These are phyloP conservation scores for Bolboschoenus planiculmis DNA, from an alignment of 176 grass and related monocot species.

Conservation along the genomic window DNA sequence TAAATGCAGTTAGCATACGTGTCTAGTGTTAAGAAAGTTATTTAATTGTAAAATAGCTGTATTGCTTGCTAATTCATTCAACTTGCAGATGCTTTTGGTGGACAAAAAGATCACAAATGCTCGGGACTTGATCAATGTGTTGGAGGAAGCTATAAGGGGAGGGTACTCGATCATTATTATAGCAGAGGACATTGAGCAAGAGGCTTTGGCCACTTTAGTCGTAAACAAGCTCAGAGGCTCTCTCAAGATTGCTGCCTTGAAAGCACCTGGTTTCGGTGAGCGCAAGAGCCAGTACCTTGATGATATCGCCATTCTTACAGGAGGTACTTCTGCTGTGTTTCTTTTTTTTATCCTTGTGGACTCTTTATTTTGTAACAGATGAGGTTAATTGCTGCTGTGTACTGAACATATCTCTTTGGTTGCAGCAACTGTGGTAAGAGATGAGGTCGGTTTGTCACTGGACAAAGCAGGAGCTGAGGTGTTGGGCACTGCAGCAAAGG, in stretches of 20 bases:
- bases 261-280: constrained; percentile 94
- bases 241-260: constrained; percentile 86
- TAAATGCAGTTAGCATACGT: not conserved
- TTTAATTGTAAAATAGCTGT: not conserved
- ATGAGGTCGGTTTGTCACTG: constrained; percentile 82
- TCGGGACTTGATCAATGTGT: constrained; percentile 79
- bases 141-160: constrained; percentile 91
- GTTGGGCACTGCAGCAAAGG: constrained; percentile 75
- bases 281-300: constrained; percentile 90
- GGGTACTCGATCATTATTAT: constrained; percentile 73
- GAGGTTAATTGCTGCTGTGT: not conserved
- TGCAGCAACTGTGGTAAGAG: constrained; percentile 88
- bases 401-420: constrained; percentile 6
- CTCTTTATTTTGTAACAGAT: not conserved
- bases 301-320: constrained; percentile 95
- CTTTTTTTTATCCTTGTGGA: not conserved
- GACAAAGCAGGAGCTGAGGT: constrained; percentile 85
- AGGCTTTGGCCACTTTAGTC: constrained; percentile 91
- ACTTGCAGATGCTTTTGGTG: constrained; percentile 69
- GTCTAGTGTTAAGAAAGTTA: not conserved
- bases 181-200: constrained; percentile 97
- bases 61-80: not conserved
- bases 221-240: constrained; percentile 93
- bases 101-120: constrained; percentile 94
- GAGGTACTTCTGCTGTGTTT: constrained; percentile 32